These are phyloP conservation scores for Polytrichum commune DNA, from an alignment of 225 moss, liverwort and hornwort species.

Conservation along the genomic window DNA sequence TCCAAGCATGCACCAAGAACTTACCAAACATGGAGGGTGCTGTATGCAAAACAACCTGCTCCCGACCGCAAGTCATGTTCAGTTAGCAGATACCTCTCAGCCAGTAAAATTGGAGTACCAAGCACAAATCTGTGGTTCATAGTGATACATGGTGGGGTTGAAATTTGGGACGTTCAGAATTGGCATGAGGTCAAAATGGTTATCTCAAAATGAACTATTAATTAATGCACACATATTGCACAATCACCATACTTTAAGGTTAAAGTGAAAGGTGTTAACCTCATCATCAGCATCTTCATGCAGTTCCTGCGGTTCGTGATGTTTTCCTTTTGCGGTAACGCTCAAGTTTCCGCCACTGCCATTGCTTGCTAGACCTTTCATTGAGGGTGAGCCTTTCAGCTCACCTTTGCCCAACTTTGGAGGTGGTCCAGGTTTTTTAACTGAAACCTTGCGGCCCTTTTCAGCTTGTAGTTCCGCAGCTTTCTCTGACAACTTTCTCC, in stretches of 20 bases:
- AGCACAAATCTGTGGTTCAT: neutral
- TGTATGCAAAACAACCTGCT: no score
- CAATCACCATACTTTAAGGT: neutral
- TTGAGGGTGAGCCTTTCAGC: constrained; percentile 29
- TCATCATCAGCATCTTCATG: constrained; percentile 53
- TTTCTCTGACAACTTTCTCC: constrained; percentile 93
- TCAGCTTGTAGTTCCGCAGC: constrained; percentile 97
- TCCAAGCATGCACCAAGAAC: no score
- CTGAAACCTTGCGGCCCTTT: constrained; percentile 70
- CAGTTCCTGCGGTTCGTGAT: constrained; percentile 35
- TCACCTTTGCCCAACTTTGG: constrained; percentile 48
- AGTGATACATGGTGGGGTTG: neutral
- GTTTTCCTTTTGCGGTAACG: constrained; percentile 34
- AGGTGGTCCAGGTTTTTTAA: constrained; percentile 41
- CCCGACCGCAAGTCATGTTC: no score
- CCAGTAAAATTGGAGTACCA: neutral
- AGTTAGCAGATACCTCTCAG: neutral
- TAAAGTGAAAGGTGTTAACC: constrained; percentile 6
- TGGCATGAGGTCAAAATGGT: neutral
- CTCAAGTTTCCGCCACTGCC: constrained; percentile 45
- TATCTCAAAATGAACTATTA: neutral
- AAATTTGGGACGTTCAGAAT: neutral
- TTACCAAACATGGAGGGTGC: no score
- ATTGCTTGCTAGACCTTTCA: constrained; percentile 29
- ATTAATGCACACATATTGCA: neutral